Base-by-base conservation (phyloP, 176 grass and related monocot genomes). In the Aegilops tauschii region DNA sequence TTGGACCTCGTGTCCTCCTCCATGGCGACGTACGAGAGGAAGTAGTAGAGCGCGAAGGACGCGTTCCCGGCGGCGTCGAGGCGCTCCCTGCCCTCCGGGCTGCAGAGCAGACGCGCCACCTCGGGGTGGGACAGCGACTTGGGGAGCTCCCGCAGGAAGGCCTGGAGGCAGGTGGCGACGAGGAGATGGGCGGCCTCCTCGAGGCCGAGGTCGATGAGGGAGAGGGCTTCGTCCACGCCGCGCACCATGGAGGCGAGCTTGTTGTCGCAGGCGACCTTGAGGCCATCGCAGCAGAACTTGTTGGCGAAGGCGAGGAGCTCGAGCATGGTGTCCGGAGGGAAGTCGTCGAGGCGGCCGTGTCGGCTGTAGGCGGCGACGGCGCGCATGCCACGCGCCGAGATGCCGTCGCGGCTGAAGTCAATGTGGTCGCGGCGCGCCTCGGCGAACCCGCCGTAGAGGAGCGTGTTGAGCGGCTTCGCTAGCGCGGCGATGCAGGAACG, bases 141-240 rank as follows among this genome's bases (percentile, higher is more conserved):
- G 5, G 97, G 97, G 72, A 98, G 97, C 73, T 96, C 97, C n/a
- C 94, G 90, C 23, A 98, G 92, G 90, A 98, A 96, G n/a, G 90
- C 83, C 88, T 98, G 97, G 18, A 98, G 92, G 80, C 97, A 98
- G 9, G 94, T 84, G 12, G 93, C 87, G 4, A 96, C 94, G 44
- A 98, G 92, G 45, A 98, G 84, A 79, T 88, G 73, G 25, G 94
- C 82, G 20, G 86, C 90, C 87, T 98, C 92, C 78, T 98, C 93
- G 10, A 98, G 93, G 32, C 86, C 97, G 67, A 94, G 65, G 66
- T 93, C 93, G 74, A 98, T 75, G 63, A 98, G 88, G 82, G 91
- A 77, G 28, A 92, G 86, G 5, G 97, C 97, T 56, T 94, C 92
- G 42, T 96, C 90, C 12, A 82, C 61, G 25, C 83, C 74, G 23